Base-by-base conservation (phyloP, 139 green algal species). In the Chlamydomonas incerta region DNA sequence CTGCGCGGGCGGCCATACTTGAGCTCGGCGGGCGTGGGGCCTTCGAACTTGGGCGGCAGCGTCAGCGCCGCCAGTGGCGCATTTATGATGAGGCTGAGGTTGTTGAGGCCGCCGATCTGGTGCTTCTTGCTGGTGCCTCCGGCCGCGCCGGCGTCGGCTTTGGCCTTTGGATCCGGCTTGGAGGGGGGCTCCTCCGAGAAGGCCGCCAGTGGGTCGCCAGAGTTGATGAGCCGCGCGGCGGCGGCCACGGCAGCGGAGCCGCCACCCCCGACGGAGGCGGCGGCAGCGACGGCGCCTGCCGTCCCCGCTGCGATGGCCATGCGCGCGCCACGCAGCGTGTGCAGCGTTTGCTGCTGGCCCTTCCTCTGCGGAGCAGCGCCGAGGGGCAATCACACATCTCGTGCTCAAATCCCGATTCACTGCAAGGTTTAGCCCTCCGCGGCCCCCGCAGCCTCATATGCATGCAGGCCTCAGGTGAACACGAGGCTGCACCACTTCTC, bases 291-390 rank as follows among this genome's bases (percentile, higher is more conserved):
- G 14, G 80, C 52, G 52, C 20, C 63, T 10, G 74, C 17, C 20
- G 41, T 8, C 6, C 41, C 41, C 41, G 41, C 41, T 13, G 41
- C 68, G 35, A 89, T 89, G 58, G 76, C 77, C 17, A 89, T 62
- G 1, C 70, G 69, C 20, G 85, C 85, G 9, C 85, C 85, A 9
- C 76, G 76, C 47, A 89, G 77, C n/a, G 74, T 89, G 34, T 81
- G 85, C 46, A 86, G 58, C 14, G 82, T 75, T 50, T 50, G 41
- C 41, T 50, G 41, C 41, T 50, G 41, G 41, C 41, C 41, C 41
- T 50, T 50, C 41, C 41, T 50, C 41, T 50, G 41, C 8, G 41
- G 41, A 50, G 41, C 6, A 50, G 5, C 8, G 41, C 41, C 41
- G 41, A 8, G 41, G 8, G 41, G 41, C 41, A 50, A 8, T 50